Conservation (phyloP, 768 basidiomycete genomes). For the Chlorophyllum brunneum region DNA sequence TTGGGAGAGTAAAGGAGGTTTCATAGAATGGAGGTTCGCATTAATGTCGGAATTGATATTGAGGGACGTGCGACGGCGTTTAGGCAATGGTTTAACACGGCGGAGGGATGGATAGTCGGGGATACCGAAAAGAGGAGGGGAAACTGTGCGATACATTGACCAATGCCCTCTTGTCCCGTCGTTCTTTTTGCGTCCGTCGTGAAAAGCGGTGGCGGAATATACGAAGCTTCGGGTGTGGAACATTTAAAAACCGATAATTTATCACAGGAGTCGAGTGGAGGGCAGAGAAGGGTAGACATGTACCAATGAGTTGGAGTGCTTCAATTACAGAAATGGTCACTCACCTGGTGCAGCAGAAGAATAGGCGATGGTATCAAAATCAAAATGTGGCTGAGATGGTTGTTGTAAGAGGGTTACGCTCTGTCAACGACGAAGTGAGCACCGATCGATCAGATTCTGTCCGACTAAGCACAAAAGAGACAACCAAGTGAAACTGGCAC, state of each 20-base stretch:
- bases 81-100: constrained; percentile 75
- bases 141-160: constrained; percentile 47
- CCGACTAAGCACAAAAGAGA: no score
- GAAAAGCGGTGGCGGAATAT: constrained; percentile 9
- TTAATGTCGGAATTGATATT: neutral
- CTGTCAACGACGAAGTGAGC: neutral
- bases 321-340: neutral
- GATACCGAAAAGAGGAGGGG: constrained; percentile 61
- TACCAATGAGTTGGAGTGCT: constrained; percentile 2
- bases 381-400: neutral
- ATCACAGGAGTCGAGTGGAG: constrained; percentile 4
- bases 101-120: constrained; percentile 61
- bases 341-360: constrained; percentile 2
- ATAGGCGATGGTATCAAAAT: constrained; percentile 1
- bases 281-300: neutral
- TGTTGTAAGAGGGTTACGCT: neutral
- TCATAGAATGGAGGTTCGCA: neutral
- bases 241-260: neutral
- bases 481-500: no score
- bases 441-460: constrained; percentile 1
- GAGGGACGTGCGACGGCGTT: constrained; percentile 54
- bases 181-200: neutral
- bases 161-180: constrained; percentile 9
- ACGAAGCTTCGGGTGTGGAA: constrained; percentile 7
- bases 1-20: constrained; percentile 3